Evolutionary conservation across 352 stramenopile species (phyloP).

Genomic region (Aphanomyces stellatus): DNA sequence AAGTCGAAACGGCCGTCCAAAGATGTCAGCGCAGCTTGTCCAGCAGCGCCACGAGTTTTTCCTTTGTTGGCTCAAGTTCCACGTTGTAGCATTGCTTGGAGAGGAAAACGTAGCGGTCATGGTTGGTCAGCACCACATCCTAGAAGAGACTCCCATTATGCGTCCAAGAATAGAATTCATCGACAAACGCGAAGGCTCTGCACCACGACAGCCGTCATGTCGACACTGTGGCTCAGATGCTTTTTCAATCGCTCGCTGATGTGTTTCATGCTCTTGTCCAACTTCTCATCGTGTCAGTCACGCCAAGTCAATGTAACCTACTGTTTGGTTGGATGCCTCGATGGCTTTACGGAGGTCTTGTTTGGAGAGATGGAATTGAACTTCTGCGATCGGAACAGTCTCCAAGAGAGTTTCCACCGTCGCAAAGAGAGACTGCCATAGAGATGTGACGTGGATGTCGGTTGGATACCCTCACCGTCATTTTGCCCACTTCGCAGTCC

Average conservation of each 20-base stretch:
- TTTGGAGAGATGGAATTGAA: constrained; percentile 54
- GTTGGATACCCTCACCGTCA: background rate
- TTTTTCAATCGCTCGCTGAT: constrained; percentile 14
- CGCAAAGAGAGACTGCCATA: constrained; percentile 37
- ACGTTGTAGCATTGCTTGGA: background rate
- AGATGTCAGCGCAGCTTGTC: background rate
- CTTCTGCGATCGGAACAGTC: constrained; percentile 46
- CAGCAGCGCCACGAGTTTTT: background rate
- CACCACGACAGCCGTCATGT: background rate
- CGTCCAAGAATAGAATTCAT: no score
- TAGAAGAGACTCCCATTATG: no score
- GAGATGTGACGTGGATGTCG: no score
- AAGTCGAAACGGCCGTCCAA: no score
- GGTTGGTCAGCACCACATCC: background rate
- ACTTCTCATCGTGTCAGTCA: no score
- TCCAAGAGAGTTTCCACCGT: constrained; percentile 44
- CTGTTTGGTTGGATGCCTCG: constrained; percentile 24
- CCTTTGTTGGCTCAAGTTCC: background rate
- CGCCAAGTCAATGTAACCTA: no score
- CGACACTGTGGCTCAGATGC: constrained; percentile 1
- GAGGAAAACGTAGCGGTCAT: background rate
- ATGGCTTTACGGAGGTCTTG: constrained; percentile 47
- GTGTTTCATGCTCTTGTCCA: constrained; percentile 15
- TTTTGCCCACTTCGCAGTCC: background rate
- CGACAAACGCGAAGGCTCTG: no score